Evolutionary conservation across 2,329 filamentous ascomycete genomes (phyloP).

Genomic region (Fusarium setosum): DNA sequence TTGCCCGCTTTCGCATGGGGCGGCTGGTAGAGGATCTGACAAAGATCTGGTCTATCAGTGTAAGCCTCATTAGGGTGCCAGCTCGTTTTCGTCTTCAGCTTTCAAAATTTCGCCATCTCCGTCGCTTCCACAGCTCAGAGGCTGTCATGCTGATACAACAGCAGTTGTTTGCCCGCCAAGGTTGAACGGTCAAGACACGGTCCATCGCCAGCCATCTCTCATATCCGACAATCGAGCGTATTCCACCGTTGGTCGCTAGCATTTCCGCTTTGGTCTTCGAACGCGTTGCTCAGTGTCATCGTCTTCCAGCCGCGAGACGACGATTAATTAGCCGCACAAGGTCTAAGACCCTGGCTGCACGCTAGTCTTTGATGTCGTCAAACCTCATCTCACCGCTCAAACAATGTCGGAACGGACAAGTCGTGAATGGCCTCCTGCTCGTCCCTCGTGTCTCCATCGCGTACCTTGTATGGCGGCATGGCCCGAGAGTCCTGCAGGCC

Average conservation of each 20-base stretch:
- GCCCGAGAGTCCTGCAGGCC: neutral
- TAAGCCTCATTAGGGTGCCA: conserved; percentile 1
- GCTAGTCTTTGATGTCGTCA: conserved; percentile 31
- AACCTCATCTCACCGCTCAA: conserved; percentile 39
- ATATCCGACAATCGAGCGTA: neutral
- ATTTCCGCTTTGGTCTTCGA: conserved; percentile 10
- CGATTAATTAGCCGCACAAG: conserved; percentile 34
- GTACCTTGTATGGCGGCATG: conserved; percentile 12
- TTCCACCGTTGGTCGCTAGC: conserved; percentile 14
- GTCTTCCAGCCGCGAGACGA: conserved; percentile 21
- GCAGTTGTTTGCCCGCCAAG: neutral
- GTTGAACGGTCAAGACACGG: neutral
- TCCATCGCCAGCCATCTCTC: conserved; percentile 6
- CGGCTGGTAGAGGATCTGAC: conserved; percentile 29
- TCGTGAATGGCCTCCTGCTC: conserved; percentile 28
- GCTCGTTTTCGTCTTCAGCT: conserved; percentile 9
- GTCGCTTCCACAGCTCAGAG: neutral
- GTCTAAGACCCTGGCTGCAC: conserved; percentile 26
- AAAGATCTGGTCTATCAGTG: conserved; percentile 28
- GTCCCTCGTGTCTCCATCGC: conserved; percentile 24
- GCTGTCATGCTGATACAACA: conserved; percentile 2
- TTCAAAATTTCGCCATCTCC: neutral
- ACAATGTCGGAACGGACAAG: conserved; percentile 18
- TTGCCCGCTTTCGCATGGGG: conserved; percentile 23
- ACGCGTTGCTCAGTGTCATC: conserved; percentile 15